Percentiles rank a stretch among this genome's conserved stretches.
These are phyloP conservation scores for Scenedesmus sp. DNA, from an alignment of 163 green algal species.

Conservation along the genomic window DNA sequence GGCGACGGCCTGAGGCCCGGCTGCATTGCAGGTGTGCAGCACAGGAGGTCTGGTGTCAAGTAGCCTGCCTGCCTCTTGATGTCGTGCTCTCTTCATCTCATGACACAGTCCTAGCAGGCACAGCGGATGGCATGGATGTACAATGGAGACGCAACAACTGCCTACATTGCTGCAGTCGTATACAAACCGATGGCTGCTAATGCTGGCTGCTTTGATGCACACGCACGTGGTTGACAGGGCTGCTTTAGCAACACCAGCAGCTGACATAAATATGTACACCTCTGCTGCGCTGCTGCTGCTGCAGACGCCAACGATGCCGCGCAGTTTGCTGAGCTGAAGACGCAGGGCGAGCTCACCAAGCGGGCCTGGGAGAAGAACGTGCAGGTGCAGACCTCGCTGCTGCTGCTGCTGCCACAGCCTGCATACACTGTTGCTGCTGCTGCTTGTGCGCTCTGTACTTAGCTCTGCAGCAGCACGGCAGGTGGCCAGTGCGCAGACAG, in stretches of 20 bases:
- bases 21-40: conserved; percentile 78
- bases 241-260: not conserved
- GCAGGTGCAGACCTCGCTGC: conserved; percentile 72
- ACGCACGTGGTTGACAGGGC: not conserved
- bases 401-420: not conserved
- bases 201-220: not conserved
- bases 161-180: not conserved
- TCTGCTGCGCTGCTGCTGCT: not conserved
- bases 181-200: not conserved
- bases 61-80: too few species aligned
- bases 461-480: too few species aligned
- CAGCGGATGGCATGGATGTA: too few species aligned
- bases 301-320: conserved; percentile 95
- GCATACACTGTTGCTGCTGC: not conserved
- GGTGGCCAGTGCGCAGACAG: too few species aligned
- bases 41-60: too few species aligned
- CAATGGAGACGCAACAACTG: not conserved
- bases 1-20: conserved; percentile 91
- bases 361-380: conserved; percentile 95
- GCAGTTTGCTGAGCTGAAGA: conserved; percentile 97
- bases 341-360: conserved; percentile 94
- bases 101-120: too few species aligned
- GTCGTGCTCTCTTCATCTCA: too few species aligned
- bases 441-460: not conserved
- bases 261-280: not conserved